A percentile compares a stretch with the other conserved stretches of the same genome.
These are phyloP conservation scores for Raffaelea arxii DNA, from an alignment of 2,329 filamentous ascomycete genomes.

Conservation along the genomic window DNA sequence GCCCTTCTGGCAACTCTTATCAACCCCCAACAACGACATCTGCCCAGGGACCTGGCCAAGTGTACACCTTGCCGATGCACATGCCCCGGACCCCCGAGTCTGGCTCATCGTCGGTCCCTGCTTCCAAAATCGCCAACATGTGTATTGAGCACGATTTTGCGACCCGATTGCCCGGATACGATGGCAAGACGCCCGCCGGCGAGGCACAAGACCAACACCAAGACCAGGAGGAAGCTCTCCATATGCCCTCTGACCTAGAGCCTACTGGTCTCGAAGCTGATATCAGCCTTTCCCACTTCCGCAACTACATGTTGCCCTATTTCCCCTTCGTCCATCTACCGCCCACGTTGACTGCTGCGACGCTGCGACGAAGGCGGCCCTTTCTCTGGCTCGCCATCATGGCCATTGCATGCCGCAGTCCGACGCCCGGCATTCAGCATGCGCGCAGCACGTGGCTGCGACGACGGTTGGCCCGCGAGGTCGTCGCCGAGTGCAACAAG, in stretches of 20 bases:
- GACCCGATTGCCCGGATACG: too few species aligned
- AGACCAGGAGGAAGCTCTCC: too few species aligned
- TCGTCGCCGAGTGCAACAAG: conserved; percentile 37
- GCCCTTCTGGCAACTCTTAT: too few species aligned
- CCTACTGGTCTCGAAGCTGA: conserved; percentile 28
- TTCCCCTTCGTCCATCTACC: conserved; percentile 35
- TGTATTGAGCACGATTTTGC: too few species aligned
- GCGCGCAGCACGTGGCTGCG: conserved; percentile 31
- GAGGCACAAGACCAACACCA: conserved; percentile 3
- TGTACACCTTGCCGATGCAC: not conserved
- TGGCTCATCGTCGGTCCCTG: not conserved
- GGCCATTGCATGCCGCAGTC: conserved; percentile 31
- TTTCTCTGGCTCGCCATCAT: conserved; percentile 42
- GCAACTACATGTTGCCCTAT: conserved; percentile 25
- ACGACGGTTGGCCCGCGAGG: conserved; percentile 29
- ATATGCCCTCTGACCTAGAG: too few species aligned
- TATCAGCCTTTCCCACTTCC: conserved; percentile 28
- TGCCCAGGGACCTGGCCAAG: too few species aligned
- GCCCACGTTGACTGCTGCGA: conserved; percentile 22
- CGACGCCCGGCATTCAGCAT: conserved; percentile 27
- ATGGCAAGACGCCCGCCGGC: not conserved
- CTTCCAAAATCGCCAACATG: not conserved
- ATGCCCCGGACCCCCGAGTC: conserved; percentile 10
- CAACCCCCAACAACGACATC: too few species aligned
- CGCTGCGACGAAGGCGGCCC: conserved; percentile 29